Evolutionary conservation across 768 basidiomycete species (phyloP).

Genomic region (Phanerodontia chrysosporium): DNA sequence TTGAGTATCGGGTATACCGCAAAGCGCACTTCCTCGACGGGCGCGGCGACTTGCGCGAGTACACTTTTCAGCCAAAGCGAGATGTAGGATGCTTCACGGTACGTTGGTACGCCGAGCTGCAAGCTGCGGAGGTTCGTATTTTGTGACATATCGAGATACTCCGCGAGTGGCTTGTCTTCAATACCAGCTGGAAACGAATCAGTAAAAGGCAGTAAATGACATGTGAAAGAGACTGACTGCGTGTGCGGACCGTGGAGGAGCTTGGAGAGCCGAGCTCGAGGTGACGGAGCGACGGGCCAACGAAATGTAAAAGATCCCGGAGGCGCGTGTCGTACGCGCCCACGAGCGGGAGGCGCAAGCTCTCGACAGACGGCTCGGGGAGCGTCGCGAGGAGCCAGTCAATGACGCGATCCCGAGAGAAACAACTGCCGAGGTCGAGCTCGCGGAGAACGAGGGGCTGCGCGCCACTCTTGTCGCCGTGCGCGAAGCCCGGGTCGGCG

Average conservation of each 20-base stretch:
- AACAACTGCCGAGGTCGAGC: conserved; percentile 12
- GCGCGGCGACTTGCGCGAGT: conserved; percentile 6
- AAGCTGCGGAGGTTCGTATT: conserved; percentile 1
- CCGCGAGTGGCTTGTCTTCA: neutral
- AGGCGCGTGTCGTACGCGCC: conserved; percentile 11
- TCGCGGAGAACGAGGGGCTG: neutral
- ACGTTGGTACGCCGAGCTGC: conserved; percentile 11
- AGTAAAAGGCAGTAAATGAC: neutral
- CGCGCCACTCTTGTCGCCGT: neutral
- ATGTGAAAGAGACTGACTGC: neutral
- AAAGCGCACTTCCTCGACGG: conserved; percentile 11
- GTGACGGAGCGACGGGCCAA: conserved; percentile 2
- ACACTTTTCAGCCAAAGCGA: conserved; percentile 5
- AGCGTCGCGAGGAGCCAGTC: conserved; percentile 9
- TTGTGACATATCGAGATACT: conserved; percentile 6
- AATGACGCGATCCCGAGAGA: conserved; percentile 8
- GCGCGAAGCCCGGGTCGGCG: neutral
- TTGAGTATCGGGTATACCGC: conserved; percentile 10
- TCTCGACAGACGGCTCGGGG: neutral
- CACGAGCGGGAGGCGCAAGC: conserved; percentile 5
- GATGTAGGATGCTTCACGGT: conserved; percentile 7
- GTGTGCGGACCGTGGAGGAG: neutral
- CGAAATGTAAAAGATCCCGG: conserved; percentile 5
- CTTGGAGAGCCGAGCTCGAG: conserved; percentile 16
- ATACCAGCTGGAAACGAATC: neutral